Percentiles rank a stretch among this genome's conserved stretches.
phyloP scores from a whole-genome alignment of 768 basidiomycete genomes.

The Wakefieldia striispora region DNA sequence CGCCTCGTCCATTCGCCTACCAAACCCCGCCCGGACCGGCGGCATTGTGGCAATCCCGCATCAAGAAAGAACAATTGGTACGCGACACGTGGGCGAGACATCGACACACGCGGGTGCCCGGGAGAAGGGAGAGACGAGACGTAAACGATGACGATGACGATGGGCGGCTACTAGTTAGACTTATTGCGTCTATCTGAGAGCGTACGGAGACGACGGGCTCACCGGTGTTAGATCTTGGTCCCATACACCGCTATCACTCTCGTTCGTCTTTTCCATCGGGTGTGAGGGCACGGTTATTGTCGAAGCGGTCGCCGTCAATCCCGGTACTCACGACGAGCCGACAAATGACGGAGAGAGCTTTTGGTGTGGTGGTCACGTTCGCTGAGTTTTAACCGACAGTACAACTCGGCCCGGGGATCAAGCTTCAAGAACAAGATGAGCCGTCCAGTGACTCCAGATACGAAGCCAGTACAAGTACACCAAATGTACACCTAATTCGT shows the following conservation, averaged over 20 bases:
- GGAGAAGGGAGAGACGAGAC: not conserved
- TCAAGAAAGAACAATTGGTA: too few species aligned
- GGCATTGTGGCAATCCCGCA: not conserved
- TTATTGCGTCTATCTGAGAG: too few species aligned
- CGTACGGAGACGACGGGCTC: not conserved
- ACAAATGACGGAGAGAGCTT: too few species aligned
- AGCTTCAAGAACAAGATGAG: too few species aligned
- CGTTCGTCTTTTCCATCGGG: constrained; percentile 14
- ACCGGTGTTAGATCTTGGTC: constrained; percentile 16
- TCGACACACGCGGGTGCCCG: not conserved
- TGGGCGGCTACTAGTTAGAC: too few species aligned
- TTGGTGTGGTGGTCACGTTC: constrained; percentile 5
- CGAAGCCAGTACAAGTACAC: not conserved
- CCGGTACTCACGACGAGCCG: too few species aligned
- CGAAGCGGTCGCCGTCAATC: too few species aligned
- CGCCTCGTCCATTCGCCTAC: constrained; percentile 4
- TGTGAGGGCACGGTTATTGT: not conserved
- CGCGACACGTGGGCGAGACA: too few species aligned
- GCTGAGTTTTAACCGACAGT: constrained; percentile 20
- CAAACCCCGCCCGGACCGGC: not conserved
- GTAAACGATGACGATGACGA: too few species aligned
- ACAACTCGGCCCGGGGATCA: too few species aligned
- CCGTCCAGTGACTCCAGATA: not conserved
- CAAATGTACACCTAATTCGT: not conserved
- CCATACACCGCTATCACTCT: constrained; percentile 10